Evolutionary conservation across 306 rosid species (phyloP).

Genomic region (Lotus japonicus): DNA sequence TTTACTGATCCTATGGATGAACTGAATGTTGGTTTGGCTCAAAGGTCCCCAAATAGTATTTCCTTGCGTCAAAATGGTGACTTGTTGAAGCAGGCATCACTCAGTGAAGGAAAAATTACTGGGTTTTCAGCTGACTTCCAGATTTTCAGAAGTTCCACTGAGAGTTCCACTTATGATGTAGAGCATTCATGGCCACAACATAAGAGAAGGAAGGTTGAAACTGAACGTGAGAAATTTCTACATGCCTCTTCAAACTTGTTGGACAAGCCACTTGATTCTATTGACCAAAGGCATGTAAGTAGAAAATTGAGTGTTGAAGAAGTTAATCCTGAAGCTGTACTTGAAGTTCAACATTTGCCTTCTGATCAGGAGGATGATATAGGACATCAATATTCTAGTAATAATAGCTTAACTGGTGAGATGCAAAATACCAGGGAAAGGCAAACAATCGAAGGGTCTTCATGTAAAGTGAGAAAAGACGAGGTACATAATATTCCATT

Average conservation of each 20-base stretch:
- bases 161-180: slow-evolving; percentile 24
- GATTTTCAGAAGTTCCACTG: slow-evolving; percentile 17
- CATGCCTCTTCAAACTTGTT: slow-evolving; percentile 24
- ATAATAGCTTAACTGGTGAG: slow-evolving; percentile 20
- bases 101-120: slow-evolving; percentile 15
- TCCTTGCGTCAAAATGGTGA: slow-evolving; percentile 26
- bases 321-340: slow-evolving; percentile 25
- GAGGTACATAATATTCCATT: slow-evolving; percentile 48
- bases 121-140: slow-evolving; percentile 27
- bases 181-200: slow-evolving; percentile 37
- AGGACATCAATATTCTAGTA: slow-evolving; percentile 2
- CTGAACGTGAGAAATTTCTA: slow-evolving; percentile 7
- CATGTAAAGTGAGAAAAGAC: slow-evolving; percentile 29
- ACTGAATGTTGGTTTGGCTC: slow-evolving; percentile 16
- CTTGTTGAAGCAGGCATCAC: slow-evolving; percentile 18
- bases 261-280: slow-evolving; percentile 31
- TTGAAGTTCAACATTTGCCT: slow-evolving; percentile 32
- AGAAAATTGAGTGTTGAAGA: slow-evolving; percentile 26
- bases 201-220: slow-evolving; percentile 50
- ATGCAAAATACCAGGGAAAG: slow-evolving; percentile 26
- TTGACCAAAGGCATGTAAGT: slow-evolving; percentile 16
- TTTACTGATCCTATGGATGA: slow-evolving; percentile 31
- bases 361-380: slow-evolving; percentile 23
- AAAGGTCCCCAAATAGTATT: slow-evolving; percentile 14
- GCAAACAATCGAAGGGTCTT: slow-evolving; percentile 27